phyloP scores from a whole-genome alignment of 192 early-diverging fungal genomes.

The Coemansia sp. region DNA sequence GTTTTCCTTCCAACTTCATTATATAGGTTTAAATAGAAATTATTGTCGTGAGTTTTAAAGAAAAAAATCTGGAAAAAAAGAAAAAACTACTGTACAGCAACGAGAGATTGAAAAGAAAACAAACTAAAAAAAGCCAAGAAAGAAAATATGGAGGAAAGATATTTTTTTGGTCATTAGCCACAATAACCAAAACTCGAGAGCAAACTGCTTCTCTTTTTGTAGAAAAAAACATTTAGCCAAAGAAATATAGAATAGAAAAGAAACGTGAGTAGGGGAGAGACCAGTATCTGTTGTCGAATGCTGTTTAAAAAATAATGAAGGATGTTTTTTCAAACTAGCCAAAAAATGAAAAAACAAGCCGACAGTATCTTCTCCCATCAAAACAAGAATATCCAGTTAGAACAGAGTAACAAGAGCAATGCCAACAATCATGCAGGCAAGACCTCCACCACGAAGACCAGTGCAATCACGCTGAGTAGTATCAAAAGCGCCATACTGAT shows the following conservation, averaged over 20 bases:
- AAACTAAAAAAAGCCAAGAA: conserved; percentile 9
- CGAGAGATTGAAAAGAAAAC: conserved; percentile 5
- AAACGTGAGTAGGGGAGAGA: background rate
- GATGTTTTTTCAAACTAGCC: background rate
- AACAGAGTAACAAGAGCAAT: conserved; percentile 52
- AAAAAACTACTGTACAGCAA: conserved; percentile 12
- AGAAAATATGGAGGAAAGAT: conserved; percentile 1
- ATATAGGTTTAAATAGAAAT: too few species aligned
- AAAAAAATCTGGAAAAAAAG: conserved; percentile 2
- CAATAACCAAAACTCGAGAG: conserved; percentile 1
- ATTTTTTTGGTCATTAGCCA: conserved; percentile 15
- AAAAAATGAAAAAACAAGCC: background rate
- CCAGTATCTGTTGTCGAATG: background rate
- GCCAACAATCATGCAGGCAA: conserved; percentile 54
- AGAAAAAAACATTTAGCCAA: conserved; percentile 2
- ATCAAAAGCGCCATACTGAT: conserved; percentile 42
- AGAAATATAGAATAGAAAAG: background rate
- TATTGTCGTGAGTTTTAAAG: background rate
- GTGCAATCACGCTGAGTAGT: conserved; percentile 32
- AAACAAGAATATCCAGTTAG: conserved; percentile 8
- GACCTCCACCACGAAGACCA: conserved; percentile 46
- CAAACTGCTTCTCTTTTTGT: background rate
- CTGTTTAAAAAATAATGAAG: background rate
- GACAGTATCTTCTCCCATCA: background rate
- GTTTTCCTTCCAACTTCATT: too few species aligned